Base-by-base conservation (phyloP, 2,329 filamentous ascomycete species). In the Colletotrichum orchidophilum region DNA sequence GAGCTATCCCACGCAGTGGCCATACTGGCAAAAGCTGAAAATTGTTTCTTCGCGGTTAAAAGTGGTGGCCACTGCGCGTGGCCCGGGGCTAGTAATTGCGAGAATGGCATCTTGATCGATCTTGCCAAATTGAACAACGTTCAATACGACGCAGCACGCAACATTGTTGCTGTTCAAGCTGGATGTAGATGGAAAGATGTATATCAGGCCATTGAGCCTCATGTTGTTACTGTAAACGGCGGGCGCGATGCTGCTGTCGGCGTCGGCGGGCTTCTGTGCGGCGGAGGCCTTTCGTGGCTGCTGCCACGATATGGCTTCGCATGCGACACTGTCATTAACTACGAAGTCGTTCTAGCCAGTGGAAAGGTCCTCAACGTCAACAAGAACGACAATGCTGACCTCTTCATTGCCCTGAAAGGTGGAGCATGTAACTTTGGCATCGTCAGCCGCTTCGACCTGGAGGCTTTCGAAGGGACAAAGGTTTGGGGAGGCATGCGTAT, bases 391-490 rank as follows among this genome's bases (percentile, higher is more conserved):
- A 70, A 71, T 49, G 13, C 49, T 31, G 72, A 75, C 29, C 64
- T 75, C 5, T 71, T 66, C 39, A 70, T 63, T 63, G 72, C 73
- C 1, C 63, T 75, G 12, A 72, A 59, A 21, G 73, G 72, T 9
- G 73, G 73, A 21, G 39, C 79, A 11, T 82, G 79, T 70, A 87
- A 86, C 74, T 84, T 84, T 57, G 84, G 83, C 58, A 76, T 81
- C 63, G 76, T 80, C 12, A 78, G 82, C 5, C 71, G 73, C 13
- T 76, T 80, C 70, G 78, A 80, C 53, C 60, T 79, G 15, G 59
- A 68, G 29, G 54, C 70, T 2, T 9, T 58, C 12, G 18, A 35
- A 58, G 31, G 3, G 24, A 26, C 54, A 9, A 7, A 42, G 29
- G 54, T 58, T 58, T 58, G 31, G 54, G 54, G 12, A 8, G 54